Evolutionary conservation across 495 filamentous ascomycete genomes (phyloP).

Genomic region (Neurospora terricola): DNA sequence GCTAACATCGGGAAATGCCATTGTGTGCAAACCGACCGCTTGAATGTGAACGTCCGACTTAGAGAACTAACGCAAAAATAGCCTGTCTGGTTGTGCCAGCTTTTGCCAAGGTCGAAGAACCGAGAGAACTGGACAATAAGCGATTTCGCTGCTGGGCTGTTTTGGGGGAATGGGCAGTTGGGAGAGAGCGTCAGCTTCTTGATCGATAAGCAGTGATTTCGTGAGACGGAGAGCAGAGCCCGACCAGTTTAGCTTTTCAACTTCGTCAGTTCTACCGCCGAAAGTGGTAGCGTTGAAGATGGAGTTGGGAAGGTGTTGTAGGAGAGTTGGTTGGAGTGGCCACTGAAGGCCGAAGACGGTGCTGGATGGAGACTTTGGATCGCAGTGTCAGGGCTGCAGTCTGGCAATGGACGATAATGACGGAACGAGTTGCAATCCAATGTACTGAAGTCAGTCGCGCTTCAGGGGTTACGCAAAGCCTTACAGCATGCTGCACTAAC

Average conservation of each 20-base stretch:
- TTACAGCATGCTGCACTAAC: background rate
- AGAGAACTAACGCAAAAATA: background rate
- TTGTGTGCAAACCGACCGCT: conserved; percentile 17
- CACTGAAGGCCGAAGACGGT: background rate
- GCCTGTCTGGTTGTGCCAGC: background rate
- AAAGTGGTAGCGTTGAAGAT: background rate
- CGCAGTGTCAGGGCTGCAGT: background rate
- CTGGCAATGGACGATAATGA: background rate
- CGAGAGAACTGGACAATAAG: background rate
- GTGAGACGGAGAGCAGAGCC: conserved; percentile 12
- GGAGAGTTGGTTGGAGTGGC: background rate
- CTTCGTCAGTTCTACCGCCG: background rate
- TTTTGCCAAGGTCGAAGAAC: background rate
- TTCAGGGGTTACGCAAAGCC: background rate
- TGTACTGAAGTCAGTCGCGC: background rate
- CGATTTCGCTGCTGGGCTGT: background rate
- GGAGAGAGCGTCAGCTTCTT: background rate
- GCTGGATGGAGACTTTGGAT: background rate
- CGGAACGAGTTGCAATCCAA: background rate
- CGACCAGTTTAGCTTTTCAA: conserved; percentile 11
- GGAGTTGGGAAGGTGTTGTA: background rate
- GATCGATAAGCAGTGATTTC: background rate
- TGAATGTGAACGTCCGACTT: background rate
- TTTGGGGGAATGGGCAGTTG: background rate
- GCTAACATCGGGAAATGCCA: conserved; percentile 42